Conservation (phyloP, 1,284 basidiomycete species). For the Moniliophthora roreri region DNA sequence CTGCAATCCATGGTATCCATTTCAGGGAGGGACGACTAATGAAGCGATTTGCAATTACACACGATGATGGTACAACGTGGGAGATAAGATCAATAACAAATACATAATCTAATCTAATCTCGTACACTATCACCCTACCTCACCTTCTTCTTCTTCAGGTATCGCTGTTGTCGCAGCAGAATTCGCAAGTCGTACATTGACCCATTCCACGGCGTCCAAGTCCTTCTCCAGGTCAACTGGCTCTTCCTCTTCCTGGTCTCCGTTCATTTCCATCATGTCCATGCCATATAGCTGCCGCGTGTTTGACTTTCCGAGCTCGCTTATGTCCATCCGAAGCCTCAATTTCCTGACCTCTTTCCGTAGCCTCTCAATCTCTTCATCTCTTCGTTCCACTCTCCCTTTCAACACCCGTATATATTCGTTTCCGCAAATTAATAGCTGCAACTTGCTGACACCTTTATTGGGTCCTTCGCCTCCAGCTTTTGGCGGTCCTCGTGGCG, state of each 20-base stretch:
- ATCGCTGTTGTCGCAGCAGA: neutral
- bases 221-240: constrained; percentile 41
- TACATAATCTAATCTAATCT: no score
- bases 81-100: no score
- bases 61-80: no score
- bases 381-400: constrained; percentile 79
- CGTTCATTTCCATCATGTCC: constrained; percentile 29
- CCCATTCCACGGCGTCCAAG: constrained; percentile 38
- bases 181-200: neutral
- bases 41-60: no score
- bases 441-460: constrained; percentile 93
- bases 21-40: no score
- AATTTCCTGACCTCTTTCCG: constrained; percentile 70
- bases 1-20: no score
- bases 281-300: no score
- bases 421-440: constrained; percentile 87
- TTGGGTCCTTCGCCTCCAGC: constrained; percentile 88
- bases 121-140: neutral
- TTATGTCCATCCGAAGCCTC: constrained; percentile 34
- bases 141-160: neutral
- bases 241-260: constrained; percentile 30
- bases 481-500: constrained; percentile 84
- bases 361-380: constrained; percentile 75
- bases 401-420: constrained; percentile 82
- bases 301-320: constrained; percentile 28